Evolutionary conservation across 306 rosid genomes (phyloP), one percentile per base, ranked within the genome.

Genomic region (Luffa acutangula): DNA sequence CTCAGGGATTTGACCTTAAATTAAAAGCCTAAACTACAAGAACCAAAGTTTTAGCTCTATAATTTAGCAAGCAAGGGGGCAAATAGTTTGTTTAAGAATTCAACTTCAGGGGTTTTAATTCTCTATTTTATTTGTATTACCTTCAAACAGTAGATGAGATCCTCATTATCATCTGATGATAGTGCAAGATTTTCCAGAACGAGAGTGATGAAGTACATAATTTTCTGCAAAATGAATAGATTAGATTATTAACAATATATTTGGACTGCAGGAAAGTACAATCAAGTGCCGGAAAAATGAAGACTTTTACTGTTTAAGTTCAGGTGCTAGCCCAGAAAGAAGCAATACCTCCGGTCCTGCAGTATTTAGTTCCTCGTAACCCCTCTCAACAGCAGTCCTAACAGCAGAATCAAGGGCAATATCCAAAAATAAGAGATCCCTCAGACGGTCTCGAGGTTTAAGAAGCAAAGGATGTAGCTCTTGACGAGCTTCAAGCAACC

Each of bases 321-420:
- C 49, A 53, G 48, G 57, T 43, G 83, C 31, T 33, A 33, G 53
- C 75, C 60, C 60, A 75, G 56, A 85, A 52, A 70, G 65, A 81
- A 77, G 74, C 39, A 73, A 74, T 81, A 93, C 99, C 94, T 87
- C 96, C 34, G 97, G 96, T 77, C 91, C 92, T 63, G 97, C 93
- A 83, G 87, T 85, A 81, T 87, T 91, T 71, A 95, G 83, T 79
- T 85, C 91, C 89, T 91, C 99, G 3, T 93, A 91, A 69, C 94
- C 92, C 84, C 97, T 95, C 85, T 95, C 99, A 43, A 91, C 82
- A 41, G 97, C 97, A 31, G 97, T 95, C 90, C 99, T 89, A 80
- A 95, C 93, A 1, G 97, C 81, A 80, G 99, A 95, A 88, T 95
- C 99, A 79, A 95, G 99, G 79, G 99, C 97, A 81, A 91, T 82